Evolutionary conservation across 192 early-diverging fungal species (phyloP).

Genomic region (Thamnidium elegans): DNA sequence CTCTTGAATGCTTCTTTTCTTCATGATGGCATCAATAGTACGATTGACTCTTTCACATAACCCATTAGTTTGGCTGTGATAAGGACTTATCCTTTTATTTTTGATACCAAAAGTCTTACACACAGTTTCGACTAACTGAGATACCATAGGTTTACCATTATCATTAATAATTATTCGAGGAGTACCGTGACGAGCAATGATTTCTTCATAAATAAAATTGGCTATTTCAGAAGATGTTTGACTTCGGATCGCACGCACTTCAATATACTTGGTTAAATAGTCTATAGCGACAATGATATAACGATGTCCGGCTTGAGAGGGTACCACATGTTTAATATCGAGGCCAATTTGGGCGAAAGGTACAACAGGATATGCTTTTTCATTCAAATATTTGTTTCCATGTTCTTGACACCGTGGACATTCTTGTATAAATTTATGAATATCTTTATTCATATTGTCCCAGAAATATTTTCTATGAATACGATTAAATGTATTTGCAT

Average conservation of each 20-base stretch:
- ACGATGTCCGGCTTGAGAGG: neutral
- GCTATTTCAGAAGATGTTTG: neutral
- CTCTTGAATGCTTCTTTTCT: neutral
- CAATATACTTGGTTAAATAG: neutral
- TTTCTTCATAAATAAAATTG: neutral
- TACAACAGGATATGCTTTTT: neutral
- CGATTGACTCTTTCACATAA: neutral
- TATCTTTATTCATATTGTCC: neutral
- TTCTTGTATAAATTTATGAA: neutral
- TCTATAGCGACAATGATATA: neutral
- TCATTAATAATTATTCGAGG: neutral
- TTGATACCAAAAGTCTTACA: slow-evolving; percentile 3
- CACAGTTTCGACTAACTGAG: neutral
- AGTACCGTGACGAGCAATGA: neutral
- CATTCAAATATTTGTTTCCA: neutral
- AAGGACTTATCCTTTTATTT: neutral
- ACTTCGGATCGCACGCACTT: neutral
- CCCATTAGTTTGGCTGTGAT: neutral
- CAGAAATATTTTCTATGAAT: neutral
- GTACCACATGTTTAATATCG: neutral
- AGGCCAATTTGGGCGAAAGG: neutral
- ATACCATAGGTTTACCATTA: neutral
- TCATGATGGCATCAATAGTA: slow-evolving; percentile 1
- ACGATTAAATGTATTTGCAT: neutral
- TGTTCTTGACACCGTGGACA: neutral